Conservation (phyloP, 805 yeast species). For the Kluyveromyces siamensis region DNA sequence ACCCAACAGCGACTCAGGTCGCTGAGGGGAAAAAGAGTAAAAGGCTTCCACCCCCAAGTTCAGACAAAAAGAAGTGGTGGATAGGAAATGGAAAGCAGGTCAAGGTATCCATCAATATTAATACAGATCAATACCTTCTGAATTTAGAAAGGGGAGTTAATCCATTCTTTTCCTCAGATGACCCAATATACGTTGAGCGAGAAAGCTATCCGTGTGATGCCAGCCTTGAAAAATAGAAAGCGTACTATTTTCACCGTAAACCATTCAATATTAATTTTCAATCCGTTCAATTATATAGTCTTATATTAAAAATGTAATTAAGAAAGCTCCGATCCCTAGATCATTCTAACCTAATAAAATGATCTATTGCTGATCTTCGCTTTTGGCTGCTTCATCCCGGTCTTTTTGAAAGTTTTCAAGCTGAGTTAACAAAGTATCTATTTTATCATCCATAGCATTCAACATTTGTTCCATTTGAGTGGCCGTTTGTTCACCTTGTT, state of each 20-base stretch:
- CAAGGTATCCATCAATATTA: slow-evolving; percentile 45
- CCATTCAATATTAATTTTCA: background rate
- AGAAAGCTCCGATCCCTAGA: background rate
- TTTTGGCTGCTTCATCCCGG: background rate
- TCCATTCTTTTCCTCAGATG: slow-evolving; percentile 53
- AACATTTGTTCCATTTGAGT: slow-evolving; percentile 53
- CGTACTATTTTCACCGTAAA: background rate
- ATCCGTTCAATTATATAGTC: too few relatives aligned
- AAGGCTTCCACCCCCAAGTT: slow-evolving; percentile 77
- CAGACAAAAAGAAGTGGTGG: slow-evolving; percentile 89
- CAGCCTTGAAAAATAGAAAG: background rate
- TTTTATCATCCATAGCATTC: slow-evolving; percentile 54
- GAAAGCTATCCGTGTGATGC: background rate
- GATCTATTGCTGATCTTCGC: background rate
- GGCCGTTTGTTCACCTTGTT: slow-evolving; percentile 62
- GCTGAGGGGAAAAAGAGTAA: slow-evolving; percentile 17
- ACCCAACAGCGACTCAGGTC: slow-evolving; percentile 2
- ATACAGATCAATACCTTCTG: slow-evolving; percentile 36
- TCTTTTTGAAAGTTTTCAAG: background rate
- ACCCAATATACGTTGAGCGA: slow-evolving; percentile 8
- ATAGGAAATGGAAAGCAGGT: slow-evolving; percentile 67
- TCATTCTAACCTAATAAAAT: background rate
- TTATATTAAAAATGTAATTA: too few relatives aligned
- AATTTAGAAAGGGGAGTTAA: slow-evolving; percentile 66
- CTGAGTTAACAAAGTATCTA: slow-evolving; percentile 28